These are phyloP conservation scores for Eutypella sp. DNA, from an alignment of 2,329 filamentous ascomycete species.

Conservation along the genomic window DNA sequence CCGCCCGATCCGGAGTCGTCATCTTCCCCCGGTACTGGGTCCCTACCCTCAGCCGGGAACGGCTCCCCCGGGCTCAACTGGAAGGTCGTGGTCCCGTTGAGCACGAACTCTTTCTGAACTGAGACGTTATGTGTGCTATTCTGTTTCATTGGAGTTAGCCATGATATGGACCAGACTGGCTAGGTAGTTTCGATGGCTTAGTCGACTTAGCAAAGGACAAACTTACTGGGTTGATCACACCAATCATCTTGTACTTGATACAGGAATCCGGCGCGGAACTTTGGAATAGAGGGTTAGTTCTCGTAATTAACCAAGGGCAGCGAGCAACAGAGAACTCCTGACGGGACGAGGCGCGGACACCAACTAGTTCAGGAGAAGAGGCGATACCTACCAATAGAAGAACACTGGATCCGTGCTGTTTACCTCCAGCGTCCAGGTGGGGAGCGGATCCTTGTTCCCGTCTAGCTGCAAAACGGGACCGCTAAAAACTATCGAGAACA, in stretches of 20 bases:
- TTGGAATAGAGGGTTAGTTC: too few species aligned
- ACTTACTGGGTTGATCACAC: conserved; percentile 65
- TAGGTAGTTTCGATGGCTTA: background rate
- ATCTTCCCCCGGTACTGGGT: conserved; percentile 6
- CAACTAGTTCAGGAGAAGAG: background rate
- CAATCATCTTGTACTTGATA: conserved; percentile 63
- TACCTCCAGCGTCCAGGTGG: conserved; percentile 29
- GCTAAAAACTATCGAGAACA: conserved; percentile 37
- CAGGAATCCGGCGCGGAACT: conserved; percentile 60
- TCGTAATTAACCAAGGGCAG: too few species aligned
- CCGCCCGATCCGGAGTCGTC: conserved; percentile 14
- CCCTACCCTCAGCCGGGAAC: conserved; percentile 40
- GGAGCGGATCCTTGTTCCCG: conserved; percentile 19
- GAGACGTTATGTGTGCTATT: conserved; percentile 45
- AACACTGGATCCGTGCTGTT: conserved; percentile 46
- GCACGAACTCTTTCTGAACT: conserved; percentile 41
- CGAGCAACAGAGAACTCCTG: background rate
- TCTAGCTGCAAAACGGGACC: conserved; percentile 24
- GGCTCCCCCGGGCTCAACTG: conserved; percentile 53
- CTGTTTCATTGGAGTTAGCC: conserved; percentile 10
- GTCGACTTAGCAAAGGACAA: background rate
- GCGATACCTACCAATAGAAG: conserved; percentile 52
- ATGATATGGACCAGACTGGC: too few species aligned
- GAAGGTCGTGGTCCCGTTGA: conserved; percentile 36
- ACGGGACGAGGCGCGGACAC: background rate